Base-by-base conservation (phyloP, 2,329 filamentous ascomycete genomes). In the Hypocrella siamensis region DNA sequence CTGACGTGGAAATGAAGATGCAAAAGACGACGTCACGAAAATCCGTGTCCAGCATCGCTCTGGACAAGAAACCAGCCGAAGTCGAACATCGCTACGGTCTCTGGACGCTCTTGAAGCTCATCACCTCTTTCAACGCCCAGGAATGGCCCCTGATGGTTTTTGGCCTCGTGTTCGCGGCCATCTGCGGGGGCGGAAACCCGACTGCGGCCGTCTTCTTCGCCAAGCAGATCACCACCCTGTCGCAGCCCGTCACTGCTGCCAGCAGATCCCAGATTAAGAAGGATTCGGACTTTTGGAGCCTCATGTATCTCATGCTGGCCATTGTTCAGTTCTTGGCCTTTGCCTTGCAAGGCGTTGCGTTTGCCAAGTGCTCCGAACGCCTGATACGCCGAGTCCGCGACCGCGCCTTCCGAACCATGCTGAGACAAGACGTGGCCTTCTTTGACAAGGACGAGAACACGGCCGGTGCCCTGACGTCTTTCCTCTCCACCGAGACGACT, bases 371-470 rank as follows among this genome's bases (percentile, higher is more conserved):
- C 57, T 90, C 84, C n/a, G 83, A 93, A 58, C 69, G 75, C 26
- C 68, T 96, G 17, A 70, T 94, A 33, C 81, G 83, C 49, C 75
- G 84, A 15, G 83, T 88, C 2, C 74, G 90, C 43, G 75, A 90
- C 52, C 65, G 65, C 35, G 80, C 85, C 6, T 94, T 98, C 62
- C 70, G 86, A 19, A 67, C 78, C 17, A 84, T 96, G 61, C 71
- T 96, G 31, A 80, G 86, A 40, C 88, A 96, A 54, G 90, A 96
- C 40, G 86, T 96, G 36, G 63, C 75, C 18, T 96, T 86, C 54
- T 98, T 94, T 44, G 90, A 96, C 52, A 67, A 66, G 28, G 82
- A 92, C 40, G 79, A 90, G 52, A 93, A 96, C 51, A 85, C 80
- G 6, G 77, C 84, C 6, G 90, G 90, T 41, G 79, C 85, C 1